phyloP scores from a whole-genome alignment of 371 early-diverging fungal genomes.

The Fennellomyces sp. region DNA sequence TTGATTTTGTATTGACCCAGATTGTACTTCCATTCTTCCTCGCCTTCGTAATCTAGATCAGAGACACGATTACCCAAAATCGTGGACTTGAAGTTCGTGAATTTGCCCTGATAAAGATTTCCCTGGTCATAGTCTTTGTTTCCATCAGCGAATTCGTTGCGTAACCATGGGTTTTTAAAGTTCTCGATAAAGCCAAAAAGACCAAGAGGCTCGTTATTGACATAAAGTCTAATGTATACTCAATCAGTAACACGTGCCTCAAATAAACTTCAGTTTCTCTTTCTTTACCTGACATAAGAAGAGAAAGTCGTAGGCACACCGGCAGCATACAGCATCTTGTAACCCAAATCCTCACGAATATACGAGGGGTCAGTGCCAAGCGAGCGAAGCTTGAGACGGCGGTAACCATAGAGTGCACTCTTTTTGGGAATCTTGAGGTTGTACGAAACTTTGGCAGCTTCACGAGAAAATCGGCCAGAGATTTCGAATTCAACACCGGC shows the following conservation, averaged over 20 bases:
- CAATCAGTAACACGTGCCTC: not conserved
- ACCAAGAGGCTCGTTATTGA: slow-evolving; percentile 37
- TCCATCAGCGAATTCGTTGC: slow-evolving; percentile 34
- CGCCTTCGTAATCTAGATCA: slow-evolving; percentile 20
- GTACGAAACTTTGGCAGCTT: slow-evolving; percentile 33
- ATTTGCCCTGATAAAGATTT: slow-evolving; percentile 32
- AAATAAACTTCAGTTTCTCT: not conserved
- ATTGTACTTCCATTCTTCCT: slow-evolving; percentile 18
- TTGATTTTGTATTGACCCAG: slow-evolving; percentile 32
- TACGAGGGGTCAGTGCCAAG: slow-evolving; percentile 23
- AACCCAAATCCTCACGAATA: slow-evolving; percentile 22
- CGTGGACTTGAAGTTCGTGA: not conserved
- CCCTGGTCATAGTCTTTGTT: slow-evolving; percentile 26
- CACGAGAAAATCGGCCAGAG: slow-evolving; percentile 34
- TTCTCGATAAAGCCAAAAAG: slow-evolving; percentile 41
- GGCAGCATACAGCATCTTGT: slow-evolving; percentile 7
- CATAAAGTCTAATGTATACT: slow-evolving; percentile 25
- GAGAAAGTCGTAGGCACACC: slow-evolving; percentile 12
- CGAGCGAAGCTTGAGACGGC: slow-evolving; percentile 33
- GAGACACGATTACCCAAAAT: slow-evolving; percentile 9
- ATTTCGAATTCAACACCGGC: slow-evolving; percentile 23
- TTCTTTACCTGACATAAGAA: not conserved
- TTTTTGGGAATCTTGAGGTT: slow-evolving; percentile 29
- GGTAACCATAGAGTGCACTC: slow-evolving; percentile 21
- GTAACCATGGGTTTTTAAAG: slow-evolving; percentile 34